Evolutionary conservation across 306 rosid species (phyloP).

Genomic region (Vachellia pachyceras): DNA sequence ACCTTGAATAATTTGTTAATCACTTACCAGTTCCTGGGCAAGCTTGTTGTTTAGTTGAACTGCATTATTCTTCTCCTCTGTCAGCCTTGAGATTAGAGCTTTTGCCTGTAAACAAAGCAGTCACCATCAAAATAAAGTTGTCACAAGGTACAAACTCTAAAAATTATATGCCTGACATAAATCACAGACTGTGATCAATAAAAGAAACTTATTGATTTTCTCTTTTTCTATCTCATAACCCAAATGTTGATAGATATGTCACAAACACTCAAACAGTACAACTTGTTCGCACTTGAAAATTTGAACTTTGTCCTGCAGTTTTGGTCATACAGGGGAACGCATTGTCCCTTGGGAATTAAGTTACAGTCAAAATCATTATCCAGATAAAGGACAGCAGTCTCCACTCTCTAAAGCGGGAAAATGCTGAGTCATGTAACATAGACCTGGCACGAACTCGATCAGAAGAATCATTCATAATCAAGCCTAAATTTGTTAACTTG

Average conservation of each 20-base stretch:
- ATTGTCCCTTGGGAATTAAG: background rate
- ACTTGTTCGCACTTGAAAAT: conserved; percentile 14
- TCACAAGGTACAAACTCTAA: conserved; percentile 11
- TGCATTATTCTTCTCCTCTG: conserved; percentile 75
- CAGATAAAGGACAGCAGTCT: conserved; percentile 12
- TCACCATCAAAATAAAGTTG: conserved; percentile 32
- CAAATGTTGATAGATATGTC: background rate
- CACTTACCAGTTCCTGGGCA: conserved; percentile 87
- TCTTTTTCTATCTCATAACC: background rate
- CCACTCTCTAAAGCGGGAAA: conserved; percentile 32
- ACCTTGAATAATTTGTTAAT: conserved; percentile 1
- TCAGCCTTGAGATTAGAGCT: conserved; percentile 68
- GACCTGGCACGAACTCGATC: background rate
- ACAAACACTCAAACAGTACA: conserved; percentile 11
- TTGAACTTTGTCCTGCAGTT: conserved; percentile 32
- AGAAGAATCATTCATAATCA: background rate
- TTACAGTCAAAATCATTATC: conserved; percentile 5
- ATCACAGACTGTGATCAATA: conserved; percentile 17
- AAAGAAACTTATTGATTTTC: background rate
- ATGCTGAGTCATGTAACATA: background rate
- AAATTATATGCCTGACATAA: conserved; percentile 19
- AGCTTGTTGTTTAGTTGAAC: conserved; percentile 71
- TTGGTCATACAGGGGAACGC: conserved; percentile 21
- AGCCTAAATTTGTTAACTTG: conserved; percentile 17
- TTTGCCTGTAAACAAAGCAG: conserved; percentile 63